Conservation (phyloP, 2,329 filamentous ascomycete genomes). For the Aspergillus pseudoglaucus region DNA sequence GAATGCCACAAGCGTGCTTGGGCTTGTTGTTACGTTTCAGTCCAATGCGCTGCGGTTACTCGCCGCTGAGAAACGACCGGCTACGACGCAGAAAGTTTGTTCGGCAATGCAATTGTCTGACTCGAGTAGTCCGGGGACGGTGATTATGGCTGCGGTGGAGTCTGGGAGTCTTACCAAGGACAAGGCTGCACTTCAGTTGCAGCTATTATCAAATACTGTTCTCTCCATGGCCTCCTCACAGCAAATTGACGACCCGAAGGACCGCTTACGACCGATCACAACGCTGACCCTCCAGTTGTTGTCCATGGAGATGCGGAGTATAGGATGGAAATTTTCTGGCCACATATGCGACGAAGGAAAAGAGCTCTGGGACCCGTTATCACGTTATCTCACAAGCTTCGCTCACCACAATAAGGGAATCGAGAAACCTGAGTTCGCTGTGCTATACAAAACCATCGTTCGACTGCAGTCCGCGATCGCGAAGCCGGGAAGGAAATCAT, state of each 20-base stretch:
- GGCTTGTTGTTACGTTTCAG: conserved; percentile 35
- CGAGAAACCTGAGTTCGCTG: conserved; percentile 32
- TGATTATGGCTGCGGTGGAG: conserved; percentile 35
- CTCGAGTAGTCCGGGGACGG: conserved; percentile 31
- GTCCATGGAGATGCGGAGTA: conserved; percentile 34
- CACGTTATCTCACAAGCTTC: conserved; percentile 33
- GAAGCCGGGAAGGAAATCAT: conserved; percentile 21
- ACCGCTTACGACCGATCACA: conserved; percentile 23
- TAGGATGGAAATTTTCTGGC: conserved; percentile 37
- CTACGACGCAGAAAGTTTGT: conserved; percentile 26
- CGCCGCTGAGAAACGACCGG: conserved; percentile 25
- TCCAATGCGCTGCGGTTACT: conserved; percentile 35
- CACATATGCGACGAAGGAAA: conserved; percentile 36
- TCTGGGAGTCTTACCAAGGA: conserved; percentile 28
- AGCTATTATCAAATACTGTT: conserved; percentile 37
- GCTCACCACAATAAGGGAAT: conserved; percentile 26
- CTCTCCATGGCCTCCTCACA: conserved; percentile 25
- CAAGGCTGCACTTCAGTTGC: conserved; percentile 39
- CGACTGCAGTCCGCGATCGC: conserved; percentile 27
- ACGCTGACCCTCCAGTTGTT: conserved; percentile 35
- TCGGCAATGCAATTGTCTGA: conserved; percentile 28
- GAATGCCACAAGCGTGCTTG: conserved; percentile 20
- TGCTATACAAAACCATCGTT: conserved; percentile 30
- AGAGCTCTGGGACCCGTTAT: conserved; percentile 40
- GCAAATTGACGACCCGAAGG: conserved; percentile 12